Conservation (phyloP, 441 rosid genomes). For the Bruguiera hainesii region DNA sequence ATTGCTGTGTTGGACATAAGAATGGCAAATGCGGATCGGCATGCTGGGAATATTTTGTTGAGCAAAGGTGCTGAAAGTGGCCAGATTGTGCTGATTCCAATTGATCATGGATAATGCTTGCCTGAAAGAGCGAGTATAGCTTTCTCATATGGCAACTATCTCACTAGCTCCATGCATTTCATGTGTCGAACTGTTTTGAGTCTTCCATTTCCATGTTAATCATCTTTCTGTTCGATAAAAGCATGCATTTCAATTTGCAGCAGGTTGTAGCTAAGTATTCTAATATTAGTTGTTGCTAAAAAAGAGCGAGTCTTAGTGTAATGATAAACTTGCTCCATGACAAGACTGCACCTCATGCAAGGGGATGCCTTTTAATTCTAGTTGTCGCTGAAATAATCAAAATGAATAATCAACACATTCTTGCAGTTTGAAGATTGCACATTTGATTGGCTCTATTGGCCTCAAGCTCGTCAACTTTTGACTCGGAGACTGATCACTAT, state of each 20-base stretch:
- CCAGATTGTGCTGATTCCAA: conserved; percentile 52
- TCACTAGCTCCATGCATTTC: neutral
- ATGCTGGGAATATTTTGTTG: conserved; percentile 69
- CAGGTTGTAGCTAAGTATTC: conserved; percentile 1
- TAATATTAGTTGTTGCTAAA: too few species aligned
- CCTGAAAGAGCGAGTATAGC: conserved; percentile 66
- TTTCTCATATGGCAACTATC: neutral
- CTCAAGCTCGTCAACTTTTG: conserved; percentile 66
- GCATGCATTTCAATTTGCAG: conserved; percentile 8
- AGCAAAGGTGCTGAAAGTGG: conserved; percentile 39
- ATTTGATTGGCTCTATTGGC: conserved; percentile 86
- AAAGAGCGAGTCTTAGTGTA: too few species aligned
- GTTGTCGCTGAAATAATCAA: neutral
- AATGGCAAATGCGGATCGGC: conserved; percentile 80
- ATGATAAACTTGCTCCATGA: too few species aligned
- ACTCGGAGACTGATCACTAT: conserved; percentile 48
- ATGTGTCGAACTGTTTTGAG: neutral
- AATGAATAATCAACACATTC: neutral
- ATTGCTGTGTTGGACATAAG: conserved; percentile 70
- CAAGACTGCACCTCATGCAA: too few species aligned
- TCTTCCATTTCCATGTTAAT: neutral
- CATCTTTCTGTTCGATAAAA: neutral
- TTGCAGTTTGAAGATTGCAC: conserved; percentile 82
- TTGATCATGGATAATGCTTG: conserved; percentile 84
- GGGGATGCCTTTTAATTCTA: neutral